Base-by-base conservation (phyloP, 1,284 basidiomycete species). In the Crocinoboletus sp. region DNA sequence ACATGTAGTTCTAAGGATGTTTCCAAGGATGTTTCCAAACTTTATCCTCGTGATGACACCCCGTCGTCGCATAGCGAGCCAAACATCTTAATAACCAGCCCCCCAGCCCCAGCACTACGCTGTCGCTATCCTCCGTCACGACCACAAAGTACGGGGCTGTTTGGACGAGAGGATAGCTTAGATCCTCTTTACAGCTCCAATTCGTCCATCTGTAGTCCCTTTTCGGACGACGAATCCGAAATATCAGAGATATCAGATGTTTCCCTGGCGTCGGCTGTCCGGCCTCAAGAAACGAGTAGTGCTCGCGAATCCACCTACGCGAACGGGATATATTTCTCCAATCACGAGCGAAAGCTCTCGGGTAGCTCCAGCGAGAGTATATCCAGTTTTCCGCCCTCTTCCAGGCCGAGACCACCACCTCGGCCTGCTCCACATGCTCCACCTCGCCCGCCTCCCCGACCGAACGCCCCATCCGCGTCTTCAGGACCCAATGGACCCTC, bases 211-310 rank as follows among this genome's bases (percentile, higher is more conserved):
- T 42, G 41, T 17, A 63, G 61, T 43, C 64, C 63, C 5, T 63
- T 63, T 45, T 62, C 64, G 6, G 61, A 63, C 13, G 53, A 52
- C 4, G 61, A 63, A 40, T 64, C 64, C 1, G 61, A 54, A 23
- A 40, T 51, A 38, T 62, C 60, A 2, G 61, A 58, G 22, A 34
- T 58, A 24, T 50, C 53, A 2, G 57, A 57, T 4, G 19, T 48
- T 23, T 54, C 41, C 9, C 29, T 51, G 2, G 36, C 52, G 25
- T 48, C 46, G 1, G 36, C 30, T 1, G 28, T 39, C 13, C 52
- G 35, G 23, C 25, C 39, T 12, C 46, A 28, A 13, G 54, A 38
- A 28, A 13, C 39, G 20, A 41, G 17, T 31, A 40, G 45, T 13
- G 46, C 52, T n/a, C 13, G 15, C 19, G 48, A 37, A 13, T 16